Conservation (phyloP, 129 eudicot species). For the Sambucus nigra region DNA sequence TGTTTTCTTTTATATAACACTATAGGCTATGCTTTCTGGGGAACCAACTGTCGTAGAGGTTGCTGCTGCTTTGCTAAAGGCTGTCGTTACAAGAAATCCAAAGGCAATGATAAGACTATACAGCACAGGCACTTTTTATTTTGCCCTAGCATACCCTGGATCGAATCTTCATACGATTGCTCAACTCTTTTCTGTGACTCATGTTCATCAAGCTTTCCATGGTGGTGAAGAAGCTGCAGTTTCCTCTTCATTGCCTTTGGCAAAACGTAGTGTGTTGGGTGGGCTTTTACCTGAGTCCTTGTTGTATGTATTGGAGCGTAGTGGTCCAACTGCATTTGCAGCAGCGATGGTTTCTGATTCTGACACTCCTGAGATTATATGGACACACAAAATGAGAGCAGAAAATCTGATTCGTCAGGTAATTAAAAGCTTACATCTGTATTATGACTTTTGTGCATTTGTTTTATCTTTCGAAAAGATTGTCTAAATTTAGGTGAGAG, state of each 20-base stretch:
- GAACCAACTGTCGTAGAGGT: constrained; percentile 91
- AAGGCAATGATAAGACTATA: constrained; percentile 94
- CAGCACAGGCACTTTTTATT: constrained; percentile 91
- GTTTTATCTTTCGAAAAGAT: background rate
- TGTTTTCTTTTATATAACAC: background rate
- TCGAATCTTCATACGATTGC: constrained; percentile 87
- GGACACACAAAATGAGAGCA: constrained; percentile 99
- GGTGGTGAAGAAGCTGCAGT: constrained; percentile 99
- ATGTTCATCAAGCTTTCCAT: constrained; percentile 96
- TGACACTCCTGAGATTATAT: constrained; percentile 95
- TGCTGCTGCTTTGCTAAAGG: constrained; percentile 93
- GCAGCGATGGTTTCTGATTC: constrained; percentile 99
- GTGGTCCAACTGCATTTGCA: constrained; percentile 94
- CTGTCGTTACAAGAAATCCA: constrained; percentile 88
- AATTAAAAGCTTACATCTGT: constrained; percentile 1
- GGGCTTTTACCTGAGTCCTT: constrained; percentile 97
- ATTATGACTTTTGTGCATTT: background rate
- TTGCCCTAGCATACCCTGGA: constrained; percentile 98
- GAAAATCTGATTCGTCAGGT: constrained; percentile 93
- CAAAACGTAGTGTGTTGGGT: constrained; percentile 92
- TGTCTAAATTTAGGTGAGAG: background rate
- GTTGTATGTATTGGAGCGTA: constrained; percentile 91
- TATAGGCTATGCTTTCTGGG: constrained; percentile 94
- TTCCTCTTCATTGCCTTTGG: constrained; percentile 90
- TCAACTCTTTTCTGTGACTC: constrained; percentile 75